phyloP scores from a whole-genome alignment of 1,284 basidiomycete species.

The Fomitopsis betulina region DNA sequence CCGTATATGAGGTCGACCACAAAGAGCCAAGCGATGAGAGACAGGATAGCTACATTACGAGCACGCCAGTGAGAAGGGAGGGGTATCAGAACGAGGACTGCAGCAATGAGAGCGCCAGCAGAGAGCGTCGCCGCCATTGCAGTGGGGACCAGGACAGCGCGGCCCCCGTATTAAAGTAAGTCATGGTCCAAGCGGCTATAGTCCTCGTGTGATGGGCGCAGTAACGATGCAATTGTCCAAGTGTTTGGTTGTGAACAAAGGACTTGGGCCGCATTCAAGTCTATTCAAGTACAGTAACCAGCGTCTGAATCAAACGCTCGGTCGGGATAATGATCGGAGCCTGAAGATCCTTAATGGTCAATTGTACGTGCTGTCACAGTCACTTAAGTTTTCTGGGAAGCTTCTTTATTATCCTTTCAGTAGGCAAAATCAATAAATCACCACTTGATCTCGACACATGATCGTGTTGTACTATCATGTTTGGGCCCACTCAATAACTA shows the following conservation, averaged over 20 bases:
- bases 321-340: too few relatives aligned
- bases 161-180: not conserved
- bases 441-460: too few relatives aligned
- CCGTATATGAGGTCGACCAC: constrained; percentile 38
- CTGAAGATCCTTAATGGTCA: too few relatives aligned
- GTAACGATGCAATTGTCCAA: not conserved
- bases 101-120: constrained; percentile 13
- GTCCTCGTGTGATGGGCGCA: not conserved
- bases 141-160: not conserved
- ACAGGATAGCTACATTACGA: constrained; percentile 53
- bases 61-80: constrained; percentile 35
- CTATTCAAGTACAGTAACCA: not conserved
- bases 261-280: not conserved
- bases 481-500: too few relatives aligned
- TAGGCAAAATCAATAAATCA: too few relatives aligned
- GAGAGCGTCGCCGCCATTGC: not conserved
- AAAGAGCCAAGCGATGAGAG: constrained; percentile 43
- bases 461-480: too few relatives aligned
- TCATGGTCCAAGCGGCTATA: not conserved
- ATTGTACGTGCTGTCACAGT: too few relatives aligned
- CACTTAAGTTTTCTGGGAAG: too few relatives aligned
- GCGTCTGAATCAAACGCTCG: too few relatives aligned
- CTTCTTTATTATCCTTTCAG: too few relatives aligned
- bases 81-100: constrained; percentile 29
- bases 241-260: not conserved